phyloP scores from a whole-genome alignment of 148 eudicot genomes.

The Vaccinium vitisidaea region DNA sequence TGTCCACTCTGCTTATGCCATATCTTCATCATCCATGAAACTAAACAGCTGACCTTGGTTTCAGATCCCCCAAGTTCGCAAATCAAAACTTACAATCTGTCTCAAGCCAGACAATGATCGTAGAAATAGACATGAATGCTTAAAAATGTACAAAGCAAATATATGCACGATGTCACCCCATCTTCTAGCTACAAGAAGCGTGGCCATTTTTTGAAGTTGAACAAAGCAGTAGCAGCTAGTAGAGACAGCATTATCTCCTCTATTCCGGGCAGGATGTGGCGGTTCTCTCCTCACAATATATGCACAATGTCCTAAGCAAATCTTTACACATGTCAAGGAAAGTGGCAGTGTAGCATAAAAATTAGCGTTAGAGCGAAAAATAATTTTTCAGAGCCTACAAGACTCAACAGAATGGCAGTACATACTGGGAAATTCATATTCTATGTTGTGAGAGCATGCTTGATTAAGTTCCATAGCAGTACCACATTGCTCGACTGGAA shows the following conservation, averaged over 20 bases:
- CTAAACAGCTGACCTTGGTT: neutral
- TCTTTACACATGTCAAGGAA: slow-evolving; percentile 66
- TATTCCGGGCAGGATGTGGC: neutral
- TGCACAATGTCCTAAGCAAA: slow-evolving; percentile 94
- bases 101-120: neutral
- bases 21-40: neutral
- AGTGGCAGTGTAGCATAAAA: neutral
- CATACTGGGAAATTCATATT: neutral
- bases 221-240: neutral
- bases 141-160: neutral
- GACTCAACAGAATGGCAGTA: neutral
- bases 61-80: neutral
- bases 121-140: neutral
- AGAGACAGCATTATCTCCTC: neutral
- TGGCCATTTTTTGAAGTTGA: neutral
- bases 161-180: neutral
- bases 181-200: neutral
- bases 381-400: neutral
- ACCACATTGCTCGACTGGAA: neutral
- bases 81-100: neutral
- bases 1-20: neutral
- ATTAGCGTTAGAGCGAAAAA: neutral
- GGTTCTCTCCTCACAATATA: slow-evolving; percentile 51
- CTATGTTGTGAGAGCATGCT: neutral
- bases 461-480: neutral